Evolutionary conservation across 2,329 filamentous ascomycete species (phyloP).

Genomic region (Paecilomyces sp.): DNA sequence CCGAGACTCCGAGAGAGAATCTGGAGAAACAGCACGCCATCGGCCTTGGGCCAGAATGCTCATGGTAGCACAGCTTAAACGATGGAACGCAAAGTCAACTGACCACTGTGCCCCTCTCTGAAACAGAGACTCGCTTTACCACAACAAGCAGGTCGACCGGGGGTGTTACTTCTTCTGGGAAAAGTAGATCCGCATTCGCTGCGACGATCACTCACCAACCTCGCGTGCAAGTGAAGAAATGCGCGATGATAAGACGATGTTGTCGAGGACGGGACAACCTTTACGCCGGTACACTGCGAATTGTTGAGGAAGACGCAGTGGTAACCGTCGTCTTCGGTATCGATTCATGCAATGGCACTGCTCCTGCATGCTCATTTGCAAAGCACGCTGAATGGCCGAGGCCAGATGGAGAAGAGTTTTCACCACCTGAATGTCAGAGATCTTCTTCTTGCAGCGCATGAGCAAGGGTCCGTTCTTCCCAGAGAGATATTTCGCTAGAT

Average conservation of each 20-base stretch:
- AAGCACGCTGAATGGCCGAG: not conserved
- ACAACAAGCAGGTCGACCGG: not conserved
- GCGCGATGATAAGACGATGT: not conserved
- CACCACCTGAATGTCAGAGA: not conserved
- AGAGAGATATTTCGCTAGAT: not conserved
- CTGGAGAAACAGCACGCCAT: not conserved
- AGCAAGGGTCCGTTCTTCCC: not conserved
- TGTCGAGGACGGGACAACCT: not conserved
- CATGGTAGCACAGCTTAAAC: not conserved
- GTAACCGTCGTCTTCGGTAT: not conserved
- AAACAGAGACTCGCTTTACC: not conserved
- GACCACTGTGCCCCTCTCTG: not conserved
- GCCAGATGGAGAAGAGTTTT: not conserved
- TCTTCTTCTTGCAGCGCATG: not conserved
- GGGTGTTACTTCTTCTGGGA: not conserved
- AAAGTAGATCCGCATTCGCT: not conserved
- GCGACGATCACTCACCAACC: not conserved
- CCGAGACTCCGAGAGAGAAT: not conserved
- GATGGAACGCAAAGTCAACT: not conserved
- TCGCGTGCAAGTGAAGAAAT: not conserved
- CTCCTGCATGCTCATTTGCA: not conserved
- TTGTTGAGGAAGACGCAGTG: not conserved
- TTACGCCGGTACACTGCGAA: not conserved
- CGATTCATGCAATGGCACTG: not conserved
- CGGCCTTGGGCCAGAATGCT: not conserved